Conservation (phyloP, 108 stramenopile genomes). For the Bacterosira constricta region DNA sequence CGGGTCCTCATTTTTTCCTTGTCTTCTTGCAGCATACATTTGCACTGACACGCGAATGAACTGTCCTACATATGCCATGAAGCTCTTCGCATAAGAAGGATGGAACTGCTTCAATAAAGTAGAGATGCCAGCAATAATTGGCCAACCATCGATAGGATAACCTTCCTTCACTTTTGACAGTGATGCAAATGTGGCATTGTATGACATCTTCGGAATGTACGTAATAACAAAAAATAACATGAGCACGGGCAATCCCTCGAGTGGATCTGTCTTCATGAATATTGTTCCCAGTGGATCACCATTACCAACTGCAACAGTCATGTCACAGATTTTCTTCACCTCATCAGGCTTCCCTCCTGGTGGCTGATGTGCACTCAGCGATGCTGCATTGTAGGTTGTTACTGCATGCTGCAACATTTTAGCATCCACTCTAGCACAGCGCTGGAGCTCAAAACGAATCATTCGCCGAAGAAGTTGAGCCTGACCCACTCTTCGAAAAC, state of each 20-base stretch:
- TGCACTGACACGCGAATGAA: slow-evolving; percentile 52
- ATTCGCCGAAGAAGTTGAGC: slow-evolving; percentile 56
- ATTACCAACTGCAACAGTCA: slow-evolving; percentile 51
- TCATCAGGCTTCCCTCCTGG: slow-evolving; percentile 13
- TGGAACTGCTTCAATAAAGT: slow-evolving; percentile 68
- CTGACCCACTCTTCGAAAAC: slow-evolving; percentile 63
- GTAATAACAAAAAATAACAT: slow-evolving; percentile 51
- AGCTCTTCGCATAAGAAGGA: slow-evolving; percentile 44
- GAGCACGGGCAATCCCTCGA: slow-evolving; percentile 52
- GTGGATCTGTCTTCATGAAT: slow-evolving; percentile 57
- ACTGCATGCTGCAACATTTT: slow-evolving; percentile 41
- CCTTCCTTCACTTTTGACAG: slow-evolving; percentile 40
- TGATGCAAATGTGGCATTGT: slow-evolving; percentile 49
- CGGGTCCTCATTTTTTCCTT: slow-evolving; percentile 33
- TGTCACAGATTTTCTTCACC: slow-evolving; percentile 31
- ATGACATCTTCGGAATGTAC: slow-evolving; percentile 46
- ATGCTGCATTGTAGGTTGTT: slow-evolving; percentile 31
- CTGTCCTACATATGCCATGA: slow-evolving; percentile 61
- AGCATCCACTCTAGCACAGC: slow-evolving; percentile 52
- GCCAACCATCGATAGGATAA: slow-evolving; percentile 62
- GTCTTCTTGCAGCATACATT: slow-evolving; percentile 11
- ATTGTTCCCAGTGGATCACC: slow-evolving; percentile 59
- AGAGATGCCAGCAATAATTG: slow-evolving; percentile 52
- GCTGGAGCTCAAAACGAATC: slow-evolving; percentile 51
- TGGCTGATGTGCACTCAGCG: slow-evolving; percentile 12